These are phyloP conservation scores for Vitrella brassicaformis DNA, from an alignment of 73 alveolate genomes.

Conservation along the genomic window DNA sequence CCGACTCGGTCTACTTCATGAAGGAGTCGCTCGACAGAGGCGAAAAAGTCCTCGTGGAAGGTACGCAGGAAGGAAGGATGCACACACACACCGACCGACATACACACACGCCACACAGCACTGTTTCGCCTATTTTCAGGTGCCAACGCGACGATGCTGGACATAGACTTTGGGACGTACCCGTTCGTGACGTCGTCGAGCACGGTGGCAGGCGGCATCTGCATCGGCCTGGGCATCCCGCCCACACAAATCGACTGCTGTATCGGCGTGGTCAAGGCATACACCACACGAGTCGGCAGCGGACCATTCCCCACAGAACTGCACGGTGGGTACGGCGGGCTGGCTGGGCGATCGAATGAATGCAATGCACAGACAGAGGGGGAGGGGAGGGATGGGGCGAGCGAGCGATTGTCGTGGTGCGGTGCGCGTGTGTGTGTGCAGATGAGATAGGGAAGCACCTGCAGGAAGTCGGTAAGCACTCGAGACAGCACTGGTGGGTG, in stretches of 20 bases:
- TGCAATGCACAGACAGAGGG: no score
- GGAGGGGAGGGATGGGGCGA: no score
- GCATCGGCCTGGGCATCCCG: constrained; percentile 90
- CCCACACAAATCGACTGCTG: constrained; percentile 76
- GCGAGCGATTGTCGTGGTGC: no score
- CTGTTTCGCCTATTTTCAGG: constrained; percentile 49
- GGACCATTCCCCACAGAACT: constrained; percentile 95
- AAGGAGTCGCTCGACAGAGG: not conserved
- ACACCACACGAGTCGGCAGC: constrained; percentile 92
- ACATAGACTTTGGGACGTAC: constrained; percentile 90
- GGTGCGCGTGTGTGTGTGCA: not conserved
- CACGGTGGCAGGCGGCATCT: constrained; percentile 86
- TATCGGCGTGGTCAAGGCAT: constrained; percentile 87
- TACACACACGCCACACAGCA: not conserved
- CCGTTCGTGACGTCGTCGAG: constrained; percentile 88
- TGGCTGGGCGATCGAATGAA: not conserved
- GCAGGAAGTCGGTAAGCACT: not conserved
- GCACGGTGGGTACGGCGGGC: constrained; percentile 8
- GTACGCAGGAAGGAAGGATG: not conserved
- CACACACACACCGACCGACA: not conserved
- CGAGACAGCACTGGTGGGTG: constrained; percentile 20
- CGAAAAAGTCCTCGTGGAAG: not conserved
- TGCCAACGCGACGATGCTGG: constrained; percentile 90
- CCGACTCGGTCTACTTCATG: not conserved
- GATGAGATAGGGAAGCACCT: not conserved